Evolutionary conservation across 495 filamentous ascomycete genomes (phyloP).

Genomic region (Pseudoneurospora amorphoporcata): DNA sequence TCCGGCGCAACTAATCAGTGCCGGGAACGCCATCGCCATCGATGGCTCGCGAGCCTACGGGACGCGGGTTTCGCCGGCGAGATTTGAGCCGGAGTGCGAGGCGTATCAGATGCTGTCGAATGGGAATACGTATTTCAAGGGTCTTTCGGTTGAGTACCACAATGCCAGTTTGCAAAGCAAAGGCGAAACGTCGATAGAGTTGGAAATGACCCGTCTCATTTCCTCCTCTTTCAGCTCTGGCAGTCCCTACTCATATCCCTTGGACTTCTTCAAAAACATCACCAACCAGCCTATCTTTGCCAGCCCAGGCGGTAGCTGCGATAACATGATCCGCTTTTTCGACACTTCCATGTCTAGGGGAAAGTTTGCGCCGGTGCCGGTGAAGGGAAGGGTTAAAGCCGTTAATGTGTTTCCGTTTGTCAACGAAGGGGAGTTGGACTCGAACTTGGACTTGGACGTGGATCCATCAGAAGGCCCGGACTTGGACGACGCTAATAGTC

Average conservation of each 20-base stretch:
- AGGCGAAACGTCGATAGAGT: slow-evolving; percentile 14
- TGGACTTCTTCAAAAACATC: slow-evolving; percentile 29
- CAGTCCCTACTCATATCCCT: not conserved
- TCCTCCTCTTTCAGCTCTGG: slow-evolving; percentile 7
- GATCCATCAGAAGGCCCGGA: not conserved
- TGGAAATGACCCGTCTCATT: slow-evolving; percentile 15
- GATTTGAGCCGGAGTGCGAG: slow-evolving; percentile 29
- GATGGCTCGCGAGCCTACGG: slow-evolving; percentile 29
- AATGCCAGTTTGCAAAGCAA: not conserved
- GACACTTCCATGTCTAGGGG: slow-evolving; percentile 28
- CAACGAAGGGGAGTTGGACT: not conserved
- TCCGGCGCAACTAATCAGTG: slow-evolving; percentile 27
- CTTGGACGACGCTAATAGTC: not conserved
- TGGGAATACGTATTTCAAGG: slow-evolving; percentile 24
- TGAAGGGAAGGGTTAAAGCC: slow-evolving; percentile 19
- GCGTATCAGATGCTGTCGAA: slow-evolving; percentile 20
- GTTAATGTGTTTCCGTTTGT: slow-evolving; percentile 19
- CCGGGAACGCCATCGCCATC: slow-evolving; percentile 23
- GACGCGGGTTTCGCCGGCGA: slow-evolving; percentile 23
- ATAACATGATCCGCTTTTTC: slow-evolving; percentile 31
- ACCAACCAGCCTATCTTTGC: slow-evolving; percentile 37
- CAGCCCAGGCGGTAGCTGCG: slow-evolving; percentile 21
- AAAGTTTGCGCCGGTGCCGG: slow-evolving; percentile 19
- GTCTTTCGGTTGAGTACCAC: not conserved
- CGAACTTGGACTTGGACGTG: not conserved